Evolutionary conservation across 1,139 yeast genomes (phyloP).

Genomic region (Candida frijolesensis): DNA sequence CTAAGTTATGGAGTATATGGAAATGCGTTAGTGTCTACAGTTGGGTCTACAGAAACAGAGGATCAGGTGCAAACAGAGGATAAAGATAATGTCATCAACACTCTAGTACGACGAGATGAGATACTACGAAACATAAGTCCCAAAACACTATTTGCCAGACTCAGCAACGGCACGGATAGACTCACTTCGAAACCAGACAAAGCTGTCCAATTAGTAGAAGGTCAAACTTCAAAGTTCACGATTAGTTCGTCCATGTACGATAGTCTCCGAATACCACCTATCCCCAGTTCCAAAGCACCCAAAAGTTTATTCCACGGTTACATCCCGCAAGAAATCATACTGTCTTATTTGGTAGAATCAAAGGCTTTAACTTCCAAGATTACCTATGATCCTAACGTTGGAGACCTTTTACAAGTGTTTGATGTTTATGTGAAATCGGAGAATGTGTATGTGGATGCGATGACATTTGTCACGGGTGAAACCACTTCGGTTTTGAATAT

Average conservation of each 20-base stretch:
- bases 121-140: background rate
- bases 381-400: slow-evolving; percentile 44
- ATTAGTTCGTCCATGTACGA: slow-evolving; percentile 18
- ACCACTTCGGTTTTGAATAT: slow-evolving; percentile 31
- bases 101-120: background rate
- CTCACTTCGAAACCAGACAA: background rate
- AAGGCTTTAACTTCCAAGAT: slow-evolving; percentile 25
- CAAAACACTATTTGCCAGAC: background rate
- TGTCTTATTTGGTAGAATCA: slow-evolving; percentile 27
- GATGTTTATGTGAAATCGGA: slow-evolving; percentile 19
- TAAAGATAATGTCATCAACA: background rate
- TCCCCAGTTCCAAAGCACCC: background rate
- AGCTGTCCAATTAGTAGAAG: slow-evolving; percentile 5
- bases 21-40: slow-evolving; percentile 22
- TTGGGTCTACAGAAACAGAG: background rate
- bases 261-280: slow-evolving; percentile 12
- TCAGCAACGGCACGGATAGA: background rate
- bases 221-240: slow-evolving; percentile 17
- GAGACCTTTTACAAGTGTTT: slow-evolving; percentile 23
- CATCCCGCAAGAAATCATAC: slow-evolving; percentile 28
- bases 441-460: slow-evolving; percentile 18
- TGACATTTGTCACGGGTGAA: slow-evolving; percentile 39
- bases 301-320: slow-evolving; percentile 11
- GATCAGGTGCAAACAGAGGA: background rate
- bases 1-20: slow-evolving; percentile 43